Evolutionary conservation across 1,139 yeast species (phyloP).

Genomic region (Lodderomyces beijingensis): DNA sequence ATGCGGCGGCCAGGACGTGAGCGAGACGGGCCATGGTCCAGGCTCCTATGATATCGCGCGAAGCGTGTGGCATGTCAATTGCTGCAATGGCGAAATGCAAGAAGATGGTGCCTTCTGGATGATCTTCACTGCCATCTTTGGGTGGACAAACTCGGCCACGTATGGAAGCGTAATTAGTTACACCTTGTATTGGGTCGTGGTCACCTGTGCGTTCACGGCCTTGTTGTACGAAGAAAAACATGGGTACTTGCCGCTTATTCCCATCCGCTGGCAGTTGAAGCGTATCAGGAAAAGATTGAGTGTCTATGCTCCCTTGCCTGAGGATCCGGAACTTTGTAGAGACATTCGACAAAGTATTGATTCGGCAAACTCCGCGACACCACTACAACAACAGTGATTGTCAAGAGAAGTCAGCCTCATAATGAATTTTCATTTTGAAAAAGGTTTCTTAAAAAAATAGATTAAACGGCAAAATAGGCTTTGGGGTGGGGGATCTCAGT

Average conservation of each 20-base stretch:
- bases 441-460: no score
- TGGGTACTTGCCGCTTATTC: slow-evolving; percentile 40
- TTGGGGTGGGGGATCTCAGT: no score
- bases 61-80: slow-evolving; percentile 46
- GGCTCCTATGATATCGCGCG: slow-evolving; percentile 39
- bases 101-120: slow-evolving; percentile 45
- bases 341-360: slow-evolving; percentile 27
- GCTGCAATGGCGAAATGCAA: slow-evolving; percentile 42
- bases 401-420: no score
- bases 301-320: not conserved
- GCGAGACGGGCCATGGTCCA: slow-evolving; percentile 48
- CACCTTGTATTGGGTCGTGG: slow-evolving; percentile 33
- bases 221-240: slow-evolving; percentile 29
- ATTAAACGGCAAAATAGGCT: no score
- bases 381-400: slow-evolving; percentile 14
- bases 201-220: slow-evolving; percentile 21
- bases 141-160: slow-evolving; percentile 49
- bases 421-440: no score
- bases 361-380: slow-evolving; percentile 24
- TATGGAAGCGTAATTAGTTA: slow-evolving; percentile 42
- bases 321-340: no score
- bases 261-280: slow-evolving; percentile 51
- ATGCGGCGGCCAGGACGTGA: slow-evolving; percentile 44
- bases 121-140: slow-evolving; percentile 42
- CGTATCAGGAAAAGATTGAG: slow-evolving; percentile 44